Base-by-base conservation (phyloP, 257 asterid species). In the Lycium ferocissimum region DNA sequence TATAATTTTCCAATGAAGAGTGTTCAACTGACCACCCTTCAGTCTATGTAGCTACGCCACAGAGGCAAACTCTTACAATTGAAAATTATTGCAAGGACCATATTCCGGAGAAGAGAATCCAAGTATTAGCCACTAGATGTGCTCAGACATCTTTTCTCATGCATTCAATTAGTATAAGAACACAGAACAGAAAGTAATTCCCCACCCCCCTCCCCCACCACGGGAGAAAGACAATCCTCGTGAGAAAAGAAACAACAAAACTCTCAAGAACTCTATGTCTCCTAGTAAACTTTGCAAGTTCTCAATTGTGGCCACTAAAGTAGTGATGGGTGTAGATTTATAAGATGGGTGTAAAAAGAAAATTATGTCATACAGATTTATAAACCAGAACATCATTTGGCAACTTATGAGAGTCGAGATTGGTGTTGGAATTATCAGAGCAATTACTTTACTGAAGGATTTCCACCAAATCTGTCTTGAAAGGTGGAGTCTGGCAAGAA, bases 131-230 rank as follows among this genome's bases (percentile, higher is more conserved):
- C 45, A 49, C 45, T 76, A 51, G 63, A 76, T 76, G 81, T 51
- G 63, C 81, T 49, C 43, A 49, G 45, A 76, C 26, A 2, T 49
- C 20, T 76, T 18, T 76, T 76, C 45, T 76, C 12, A 13, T 49
- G 81, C 63, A 51, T 76, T 26, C 81, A 12, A 76, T 76, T 7
- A 76, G 81, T 26, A 51, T 75, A 22, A 76, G 45, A 9, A 72
- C n/a, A 33, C 56, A 9, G 37, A 20, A 33, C 18, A 66, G n/a
- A 37, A 7, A 58, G 12, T 67, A 37, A 67, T 20, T 7, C 18
- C 49, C 33, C 33, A 0, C 1, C 33, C 33, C 15, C 45, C 40
- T 9, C 9, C n/a, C 45, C n/a, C 70, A 33, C 15, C 38, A 0
- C 33, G 0, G 9, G 40, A 13, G 47, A 45, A 35, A 37, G 13